Evolutionary conservation across 768 basidiomycete genomes (phyloP).

Genomic region (Amanita fuliginea): DNA sequence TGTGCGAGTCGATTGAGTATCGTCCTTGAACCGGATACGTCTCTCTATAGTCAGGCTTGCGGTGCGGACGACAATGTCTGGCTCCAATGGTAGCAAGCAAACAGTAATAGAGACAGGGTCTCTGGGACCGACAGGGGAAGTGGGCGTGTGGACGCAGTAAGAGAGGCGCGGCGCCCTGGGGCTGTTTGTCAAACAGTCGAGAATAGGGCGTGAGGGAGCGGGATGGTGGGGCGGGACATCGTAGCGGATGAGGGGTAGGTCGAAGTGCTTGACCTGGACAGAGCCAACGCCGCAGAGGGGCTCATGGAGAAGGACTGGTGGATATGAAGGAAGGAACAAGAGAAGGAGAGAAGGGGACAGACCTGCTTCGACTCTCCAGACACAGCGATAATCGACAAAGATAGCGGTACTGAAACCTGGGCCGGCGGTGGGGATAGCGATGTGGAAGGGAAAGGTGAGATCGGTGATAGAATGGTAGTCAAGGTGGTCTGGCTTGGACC

Average conservation of each 20-base stretch:
- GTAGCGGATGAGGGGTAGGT: slow-evolving; percentile 62
- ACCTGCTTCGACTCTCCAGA: slow-evolving; percentile 82
- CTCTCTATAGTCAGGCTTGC: slow-evolving; percentile 61
- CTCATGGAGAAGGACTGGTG: slow-evolving; percentile 54
- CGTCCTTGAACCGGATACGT: slow-evolving; percentile 50
- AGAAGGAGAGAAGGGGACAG: slow-evolving; percentile 16
- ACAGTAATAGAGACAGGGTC: slow-evolving; percentile 63
- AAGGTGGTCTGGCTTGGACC: slow-evolving; percentile 50
- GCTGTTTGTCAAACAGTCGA: slow-evolving; percentile 36
- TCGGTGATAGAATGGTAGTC: slow-evolving; percentile 54
- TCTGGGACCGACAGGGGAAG: slow-evolving; percentile 53
- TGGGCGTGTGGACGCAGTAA: slow-evolving; percentile 47
- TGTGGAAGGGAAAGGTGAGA: slow-evolving; percentile 59
- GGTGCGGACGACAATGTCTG: slow-evolving; percentile 45
- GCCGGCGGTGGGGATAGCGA: slow-evolving; percentile 52
- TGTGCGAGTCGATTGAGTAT: not conserved
- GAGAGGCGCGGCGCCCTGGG: slow-evolving; percentile 47
- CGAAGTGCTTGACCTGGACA: slow-evolving; percentile 59
- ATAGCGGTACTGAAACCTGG: slow-evolving; percentile 59
- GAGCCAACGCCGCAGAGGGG: slow-evolving; percentile 57
- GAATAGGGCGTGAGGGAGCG: slow-evolving; percentile 23
- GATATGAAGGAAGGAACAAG: slow-evolving; percentile 11
- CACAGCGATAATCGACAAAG: slow-evolving; percentile 69
- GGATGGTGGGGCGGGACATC: slow-evolving; percentile 39
- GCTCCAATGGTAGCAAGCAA: slow-evolving; percentile 47